phyloP scores from a whole-genome alignment of 495 filamentous ascomycete genomes.

The Talaromyces adpressus region DNA sequence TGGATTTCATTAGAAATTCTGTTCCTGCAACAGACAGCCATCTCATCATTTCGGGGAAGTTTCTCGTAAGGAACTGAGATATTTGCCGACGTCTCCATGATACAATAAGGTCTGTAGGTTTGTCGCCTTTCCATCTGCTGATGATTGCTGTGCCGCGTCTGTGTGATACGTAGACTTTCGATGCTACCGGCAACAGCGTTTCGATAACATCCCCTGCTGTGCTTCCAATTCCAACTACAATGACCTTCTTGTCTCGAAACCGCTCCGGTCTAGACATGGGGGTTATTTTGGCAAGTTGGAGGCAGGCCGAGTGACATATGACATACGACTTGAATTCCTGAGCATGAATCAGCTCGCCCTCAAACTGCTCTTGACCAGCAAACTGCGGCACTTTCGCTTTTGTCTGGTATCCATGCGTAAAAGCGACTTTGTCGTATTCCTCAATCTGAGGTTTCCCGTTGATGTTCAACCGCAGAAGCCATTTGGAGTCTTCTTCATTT shows the following conservation, averaged over 20 bases:
- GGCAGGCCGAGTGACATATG: too few relatives aligned
- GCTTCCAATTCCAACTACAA: conserved; percentile 59
- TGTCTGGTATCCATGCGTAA: conserved; percentile 25
- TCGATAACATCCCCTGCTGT: conserved; percentile 22
- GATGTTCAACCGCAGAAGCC: conserved; percentile 17
- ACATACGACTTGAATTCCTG: conserved; percentile 15
- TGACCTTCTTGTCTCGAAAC: conserved; percentile 56
- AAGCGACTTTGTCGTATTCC: conserved; percentile 21
- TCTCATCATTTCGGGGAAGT: background rate
- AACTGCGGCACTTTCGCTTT: conserved; percentile 12
- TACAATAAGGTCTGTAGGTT: background rate
- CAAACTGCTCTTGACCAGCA: conserved; percentile 15
- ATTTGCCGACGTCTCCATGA: background rate
- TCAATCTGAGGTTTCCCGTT: conserved; percentile 14
- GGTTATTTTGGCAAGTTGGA: background rate
- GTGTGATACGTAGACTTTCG: conserved; percentile 23
- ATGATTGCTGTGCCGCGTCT: conserved; percentile 18
- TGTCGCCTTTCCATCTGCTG: background rate
- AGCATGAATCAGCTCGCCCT: conserved; percentile 19
- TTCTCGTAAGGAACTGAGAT: background rate
- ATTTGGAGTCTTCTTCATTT: conserved; percentile 13
- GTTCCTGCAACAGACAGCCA: background rate
- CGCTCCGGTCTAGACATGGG: conserved; percentile 28
- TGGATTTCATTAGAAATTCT: background rate
- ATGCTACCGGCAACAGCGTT: conserved; percentile 16